These are phyloP conservation scores for Neonectria sp. DNA, from an alignment of 2,329 filamentous ascomycete species.

Conservation along the genomic window DNA sequence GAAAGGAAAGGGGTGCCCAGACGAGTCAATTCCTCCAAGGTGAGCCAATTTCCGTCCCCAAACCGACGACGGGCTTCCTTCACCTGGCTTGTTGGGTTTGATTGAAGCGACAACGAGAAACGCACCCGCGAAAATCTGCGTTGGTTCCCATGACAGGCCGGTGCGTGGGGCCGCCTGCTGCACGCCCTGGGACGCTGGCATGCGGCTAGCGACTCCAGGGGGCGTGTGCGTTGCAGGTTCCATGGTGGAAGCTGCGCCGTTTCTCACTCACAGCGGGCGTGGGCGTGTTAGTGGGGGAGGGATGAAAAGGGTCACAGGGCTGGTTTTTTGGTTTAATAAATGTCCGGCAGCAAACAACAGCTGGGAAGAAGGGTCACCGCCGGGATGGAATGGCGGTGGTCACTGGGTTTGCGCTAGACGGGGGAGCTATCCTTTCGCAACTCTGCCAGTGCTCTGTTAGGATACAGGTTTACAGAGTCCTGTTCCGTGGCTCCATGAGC, in stretches of 20 bases:
- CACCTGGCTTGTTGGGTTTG: conserved; percentile 5
- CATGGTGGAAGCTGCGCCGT: not conserved
- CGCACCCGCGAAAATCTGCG: conserved; percentile 20
- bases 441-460: not conserved
- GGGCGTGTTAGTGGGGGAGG: not conserved
- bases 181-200: conserved; percentile 20
- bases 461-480: not conserved
- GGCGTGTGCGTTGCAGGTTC: not conserved
- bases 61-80: not conserved
- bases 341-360: not conserved
- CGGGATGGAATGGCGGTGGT: conserved; percentile 18
- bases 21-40: conserved; percentile 7
- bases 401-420: not conserved
- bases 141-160: conserved; percentile 30
- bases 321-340: not conserved
- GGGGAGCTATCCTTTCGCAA: not conserved
- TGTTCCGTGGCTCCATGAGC: conserved; percentile 12
- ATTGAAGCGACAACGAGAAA: not conserved
- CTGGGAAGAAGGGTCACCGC: conserved; percentile 19
- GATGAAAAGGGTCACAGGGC: not conserved
- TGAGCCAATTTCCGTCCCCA: conserved; percentile 12
- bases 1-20: not conserved
- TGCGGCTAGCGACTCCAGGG: conserved; percentile 21
- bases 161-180: conserved; percentile 22
- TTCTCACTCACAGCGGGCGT: not conserved